Evolutionary conservation across 2,329 filamentous ascomycete species (phyloP), one percentile per base, ranked within the genome.

Genomic region (Ophiostoma australiae): DNA sequence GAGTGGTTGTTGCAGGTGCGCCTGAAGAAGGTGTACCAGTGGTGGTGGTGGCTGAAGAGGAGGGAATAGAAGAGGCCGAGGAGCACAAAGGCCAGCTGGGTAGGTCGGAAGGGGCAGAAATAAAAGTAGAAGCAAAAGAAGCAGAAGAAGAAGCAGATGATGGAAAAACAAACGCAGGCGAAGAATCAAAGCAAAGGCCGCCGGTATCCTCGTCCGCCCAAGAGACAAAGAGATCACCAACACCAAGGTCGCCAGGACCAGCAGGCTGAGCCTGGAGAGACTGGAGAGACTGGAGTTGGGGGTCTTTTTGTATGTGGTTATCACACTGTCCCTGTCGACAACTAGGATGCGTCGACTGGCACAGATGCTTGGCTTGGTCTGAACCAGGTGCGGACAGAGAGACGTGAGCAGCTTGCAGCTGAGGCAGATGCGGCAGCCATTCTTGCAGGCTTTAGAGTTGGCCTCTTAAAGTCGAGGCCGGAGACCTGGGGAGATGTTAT

Each of bases 361-460:
- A 70, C 72, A 63, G 71, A 66, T 11, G 35, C 20, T 39, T 71
- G 70, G 58, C 35, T 35, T 20, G 72, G 72, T 61, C 35, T 67
- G 74, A 72, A 73, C 69, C 68, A 72, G 73, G 69, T 23, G 63
- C 13, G 20, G 33, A 8, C 35, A 15, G 66, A 23, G 68, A 39
- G n/a, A 7, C 70, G 72, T 4, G 35, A 11, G 69, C 69, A 70
- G 13, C 11, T 17, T 11, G 72, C 67, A 6, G 71, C 17, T 35
- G 71, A 13, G 41, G 72, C 23, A 48, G 66, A 52, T 58, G 65
- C 66, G 44, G 70, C 44, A n/a, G n/a, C 74, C 74, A 75, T 75
- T 72, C 71, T 74, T 73, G 73, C 74, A 75, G 74, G 70, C 68
- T 74, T 41, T 44, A 23, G 37, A 23, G 68, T 31, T 68, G 74